Evolutionary conservation across 2,329 filamentous ascomycete species (phyloP), one percentile per base, ranked within the genome.

Genomic region (Fusarium humuli): DNA sequence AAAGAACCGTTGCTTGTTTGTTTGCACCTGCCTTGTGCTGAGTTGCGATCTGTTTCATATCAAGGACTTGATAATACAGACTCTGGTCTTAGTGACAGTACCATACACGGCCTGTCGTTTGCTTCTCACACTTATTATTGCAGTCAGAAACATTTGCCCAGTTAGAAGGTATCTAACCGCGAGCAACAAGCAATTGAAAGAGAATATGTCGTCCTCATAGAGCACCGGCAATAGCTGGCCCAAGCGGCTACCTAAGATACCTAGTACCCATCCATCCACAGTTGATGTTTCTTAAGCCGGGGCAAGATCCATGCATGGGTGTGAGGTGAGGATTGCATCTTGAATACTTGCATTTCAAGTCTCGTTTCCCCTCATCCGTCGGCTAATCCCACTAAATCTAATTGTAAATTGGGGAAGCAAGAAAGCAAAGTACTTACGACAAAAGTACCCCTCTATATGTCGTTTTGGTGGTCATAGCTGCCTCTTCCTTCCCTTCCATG

Each of bases 401-500:
- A 44, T 50, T 49, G 47, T 30, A 41, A 44, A n/a, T 59, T 34
- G 54, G 18, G 34, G 40, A 32, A 72, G 50, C 30, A 32, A 57
- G 27, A 32, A 32, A 32, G 29, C 40, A 20, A 25, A 52, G 25
- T 68, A 70, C 61, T 45, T 57, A 5, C 34, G 12, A 14, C 18
- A 18, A 5, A 41, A 23, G 61, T 67, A 54, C 49, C 22, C 57
- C 27, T 40, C 18, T 41, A 41, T 52, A 27, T 27, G 42, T 57
- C 61, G 25, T 27, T 54, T 37, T 27, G 29, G n/a, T 55, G 42
- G 52, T 23, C 58, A 47, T 57, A 52, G 49, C 57, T 60, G 41
- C 57, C 42, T 57, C 58, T 68, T 65, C 57, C 62, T 71, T 70
- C 61, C 70, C 60, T 54, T 69, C 65, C 61, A 69, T 71, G 58